These are phyloP conservation scores for Entelexis sorbosivorans DNA, from an alignment of 1,139 yeast genomes.

Conservation along the genomic window DNA sequence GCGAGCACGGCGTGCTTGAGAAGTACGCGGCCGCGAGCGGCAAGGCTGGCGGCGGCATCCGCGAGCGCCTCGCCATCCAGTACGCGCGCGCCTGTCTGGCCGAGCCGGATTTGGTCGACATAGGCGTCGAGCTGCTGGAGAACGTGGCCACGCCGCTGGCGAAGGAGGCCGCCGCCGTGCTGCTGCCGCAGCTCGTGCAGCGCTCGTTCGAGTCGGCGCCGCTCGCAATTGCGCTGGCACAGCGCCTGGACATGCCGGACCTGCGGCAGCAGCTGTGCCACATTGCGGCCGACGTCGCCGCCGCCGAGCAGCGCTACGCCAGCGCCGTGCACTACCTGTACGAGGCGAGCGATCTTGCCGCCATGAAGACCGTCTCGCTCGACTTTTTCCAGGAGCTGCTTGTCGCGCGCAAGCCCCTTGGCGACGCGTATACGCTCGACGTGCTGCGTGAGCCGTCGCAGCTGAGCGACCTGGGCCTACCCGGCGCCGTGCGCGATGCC, in stretches of 20 bases:
- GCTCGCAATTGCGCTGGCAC: conserved; percentile 16
- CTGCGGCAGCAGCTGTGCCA: conserved; percentile 7
- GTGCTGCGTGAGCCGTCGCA: conserved; percentile 8
- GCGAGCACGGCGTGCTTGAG: conserved; percentile 15
- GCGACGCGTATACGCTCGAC: conserved; percentile 9
- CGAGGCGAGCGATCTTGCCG: conserved; percentile 15
- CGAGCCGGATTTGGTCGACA: conserved; percentile 11
- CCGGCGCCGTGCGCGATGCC: conserved; percentile 13
- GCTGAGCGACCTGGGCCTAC: conserved; percentile 6
- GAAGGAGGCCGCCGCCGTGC: conserved; percentile 10
- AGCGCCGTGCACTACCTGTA: conserved; percentile 14
- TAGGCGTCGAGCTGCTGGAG: conserved; percentile 20
- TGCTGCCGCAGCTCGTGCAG: conserved; percentile 19
- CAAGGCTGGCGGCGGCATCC: conserved; percentile 14
- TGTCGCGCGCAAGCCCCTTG: conserved; percentile 9
- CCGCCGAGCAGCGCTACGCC: conserved; percentile 10
- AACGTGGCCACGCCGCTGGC: conserved; percentile 19
- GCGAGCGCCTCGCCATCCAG: conserved; percentile 20
- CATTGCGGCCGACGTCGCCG: conserved; percentile 17
- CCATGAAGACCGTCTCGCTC: conserved; percentile 15
- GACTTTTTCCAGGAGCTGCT: conserved; percentile 17
- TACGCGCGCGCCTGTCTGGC: conserved; percentile 17
- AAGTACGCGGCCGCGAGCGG: conserved; percentile 9
- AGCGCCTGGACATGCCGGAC: conserved; percentile 13
- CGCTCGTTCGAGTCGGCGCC: conserved; percentile 9